A percentile compares a stretch with the other conserved stretches of the same genome.
phyloP scores from a whole-genome alignment of 495 filamentous ascomycete genomes.

The Chlorociboria aeruginascens region DNA sequence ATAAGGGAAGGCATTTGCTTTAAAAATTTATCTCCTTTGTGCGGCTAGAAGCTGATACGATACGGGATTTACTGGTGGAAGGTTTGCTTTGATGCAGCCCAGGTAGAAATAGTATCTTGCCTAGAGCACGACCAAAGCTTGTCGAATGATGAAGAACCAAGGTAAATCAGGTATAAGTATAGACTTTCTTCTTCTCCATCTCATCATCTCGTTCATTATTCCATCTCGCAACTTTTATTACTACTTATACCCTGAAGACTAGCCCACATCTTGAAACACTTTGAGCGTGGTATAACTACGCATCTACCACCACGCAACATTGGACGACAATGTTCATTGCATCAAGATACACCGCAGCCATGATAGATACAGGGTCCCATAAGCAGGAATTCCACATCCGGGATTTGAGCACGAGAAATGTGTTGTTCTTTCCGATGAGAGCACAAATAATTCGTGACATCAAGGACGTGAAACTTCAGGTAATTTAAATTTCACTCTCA shows the following conservation, averaged over 20 bases:
- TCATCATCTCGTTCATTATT: not conserved
- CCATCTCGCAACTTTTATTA: not conserved
- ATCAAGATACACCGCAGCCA: not conserved
- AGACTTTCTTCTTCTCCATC: not conserved
- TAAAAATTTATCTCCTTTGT: no score
- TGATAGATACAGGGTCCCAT: conserved; percentile 8
- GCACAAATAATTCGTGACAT: conserved; percentile 55
- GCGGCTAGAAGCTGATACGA: no score
- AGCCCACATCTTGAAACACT: no score
- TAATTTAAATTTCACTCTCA: conserved; percentile 14
- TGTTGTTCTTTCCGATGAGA: conserved; percentile 48
- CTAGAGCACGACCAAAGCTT: no score
- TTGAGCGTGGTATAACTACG: not conserved
- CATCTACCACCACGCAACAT: not conserved
- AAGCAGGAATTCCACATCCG: conserved; percentile 37
- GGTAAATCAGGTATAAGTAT: not conserved
- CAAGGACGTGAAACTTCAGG: conserved; percentile 38
- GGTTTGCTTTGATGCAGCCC: no score
- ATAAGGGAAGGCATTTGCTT: no score
- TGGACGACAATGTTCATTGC: not conserved
- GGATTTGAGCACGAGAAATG: conserved; percentile 44
- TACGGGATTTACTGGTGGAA: no score
- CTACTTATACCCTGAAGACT: not conserved
- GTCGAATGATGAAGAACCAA: no score
- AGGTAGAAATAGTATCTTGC: no score